phyloP scores from a whole-genome alignment of 2,329 filamentous ascomycete species.

The Colletotrichum coccodes region DNA sequence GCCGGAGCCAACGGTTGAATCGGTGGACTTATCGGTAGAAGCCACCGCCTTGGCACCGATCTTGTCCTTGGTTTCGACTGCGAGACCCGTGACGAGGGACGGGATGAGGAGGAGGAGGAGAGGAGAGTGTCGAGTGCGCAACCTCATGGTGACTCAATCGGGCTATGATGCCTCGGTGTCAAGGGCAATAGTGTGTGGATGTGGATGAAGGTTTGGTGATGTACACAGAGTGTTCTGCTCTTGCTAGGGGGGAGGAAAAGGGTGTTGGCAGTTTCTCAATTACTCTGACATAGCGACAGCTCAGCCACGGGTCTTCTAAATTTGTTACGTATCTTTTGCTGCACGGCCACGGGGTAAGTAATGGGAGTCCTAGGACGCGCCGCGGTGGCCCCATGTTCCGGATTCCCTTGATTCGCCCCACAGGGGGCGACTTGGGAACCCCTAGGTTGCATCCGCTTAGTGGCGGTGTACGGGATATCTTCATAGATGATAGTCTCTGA shows the following conservation, averaged over 20 bases:
- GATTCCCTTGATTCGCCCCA: constrained; percentile 14
- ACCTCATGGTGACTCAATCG: constrained; percentile 62
- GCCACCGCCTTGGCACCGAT: constrained; percentile 38
- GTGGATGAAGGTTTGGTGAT: constrained; percentile 6
- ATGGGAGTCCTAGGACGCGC: constrained; percentile 26
- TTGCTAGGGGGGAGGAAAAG: constrained; percentile 20
- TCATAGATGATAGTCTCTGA: constrained; percentile 18
- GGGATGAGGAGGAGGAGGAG: constrained; percentile 71
- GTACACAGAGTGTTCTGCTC: constrained; percentile 11
- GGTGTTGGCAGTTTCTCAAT: constrained; percentile 20
- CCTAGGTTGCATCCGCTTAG: constrained; percentile 12
- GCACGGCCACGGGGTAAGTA: constrained; percentile 31
- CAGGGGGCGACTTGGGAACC: constrained; percentile 7
- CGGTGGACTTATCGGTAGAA: constrained; percentile 37
- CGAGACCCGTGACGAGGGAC: constrained; percentile 55
- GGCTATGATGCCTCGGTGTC: constrained; percentile 7
- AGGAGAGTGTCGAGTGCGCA: constrained; percentile 63
- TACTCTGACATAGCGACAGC: constrained; percentile 26
- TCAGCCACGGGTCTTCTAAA: constrained; percentile 27
- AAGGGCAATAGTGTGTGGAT: constrained; percentile 2
- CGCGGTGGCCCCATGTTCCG: constrained; percentile 21
- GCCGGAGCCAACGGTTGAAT: constrained; percentile 38
- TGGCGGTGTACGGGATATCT: constrained; percentile 7
- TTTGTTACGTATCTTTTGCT: constrained; percentile 32
- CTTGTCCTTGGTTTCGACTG: constrained; percentile 40